phyloP scores from a whole-genome alignment of 805 yeast genomes.

The Teunomyces funiuensis region DNA sequence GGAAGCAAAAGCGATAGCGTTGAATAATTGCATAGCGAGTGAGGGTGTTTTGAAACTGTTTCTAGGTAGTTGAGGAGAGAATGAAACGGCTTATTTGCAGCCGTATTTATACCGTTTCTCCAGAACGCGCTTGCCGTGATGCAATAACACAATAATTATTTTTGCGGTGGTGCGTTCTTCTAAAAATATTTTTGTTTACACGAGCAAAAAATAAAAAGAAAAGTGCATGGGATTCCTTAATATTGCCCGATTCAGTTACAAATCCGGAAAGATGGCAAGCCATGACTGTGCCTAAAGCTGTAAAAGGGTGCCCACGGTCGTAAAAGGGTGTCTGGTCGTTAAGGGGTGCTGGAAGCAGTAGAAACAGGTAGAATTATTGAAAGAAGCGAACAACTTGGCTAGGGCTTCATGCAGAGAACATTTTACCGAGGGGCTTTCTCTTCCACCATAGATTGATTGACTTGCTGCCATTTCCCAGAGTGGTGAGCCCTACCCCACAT shows the following conservation, averaged over 20 bases:
- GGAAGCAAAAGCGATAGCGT: slow-evolving; percentile 19
- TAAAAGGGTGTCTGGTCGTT: too few relatives aligned
- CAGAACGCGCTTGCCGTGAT: too few relatives aligned
- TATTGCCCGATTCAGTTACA: neutral
- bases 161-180: neutral
- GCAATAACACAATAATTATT: neutral
- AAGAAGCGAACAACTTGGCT: too few relatives aligned
- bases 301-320: too few relatives aligned
- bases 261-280: neutral
- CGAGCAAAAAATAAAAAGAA: neutral
- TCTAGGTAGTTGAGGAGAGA: neutral
- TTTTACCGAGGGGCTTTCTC: too few relatives aligned
- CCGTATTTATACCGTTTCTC: slow-evolving; percentile 3
- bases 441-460: too few relatives aligned
- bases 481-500: too few relatives aligned
- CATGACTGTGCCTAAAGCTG: too few relatives aligned
- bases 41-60: neutral
- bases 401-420: too few relatives aligned
- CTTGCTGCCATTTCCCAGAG: too few relatives aligned
- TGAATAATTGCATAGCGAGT: slow-evolving; percentile 12
- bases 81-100: neutral
- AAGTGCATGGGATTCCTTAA: neutral
- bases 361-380: too few relatives aligned
- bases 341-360: too few relatives aligned
- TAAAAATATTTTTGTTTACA: neutral